phyloP scores from a whole-genome alignment of 768 basidiomycete genomes.

The Serendipita sp. region DNA sequence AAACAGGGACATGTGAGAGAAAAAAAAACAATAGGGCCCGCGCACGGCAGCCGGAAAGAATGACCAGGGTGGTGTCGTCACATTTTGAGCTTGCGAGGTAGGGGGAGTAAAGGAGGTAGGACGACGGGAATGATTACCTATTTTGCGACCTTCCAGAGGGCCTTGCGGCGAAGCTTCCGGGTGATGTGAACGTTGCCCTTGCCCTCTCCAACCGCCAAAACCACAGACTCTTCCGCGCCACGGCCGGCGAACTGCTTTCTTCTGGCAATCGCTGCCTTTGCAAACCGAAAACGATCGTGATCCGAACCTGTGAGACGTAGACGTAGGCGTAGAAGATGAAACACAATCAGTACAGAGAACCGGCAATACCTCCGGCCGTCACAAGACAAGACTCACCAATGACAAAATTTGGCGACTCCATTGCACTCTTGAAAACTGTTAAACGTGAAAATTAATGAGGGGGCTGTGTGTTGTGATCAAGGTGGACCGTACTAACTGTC shows the following conservation, averaged over 20 bases:
- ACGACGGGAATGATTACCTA: background rate
- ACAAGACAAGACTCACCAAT: constrained; percentile 36
- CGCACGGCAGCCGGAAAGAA: background rate
- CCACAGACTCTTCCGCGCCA: constrained; percentile 77
- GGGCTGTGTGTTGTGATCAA: background rate
- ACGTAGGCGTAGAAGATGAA: background rate
- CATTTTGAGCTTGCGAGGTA: background rate
- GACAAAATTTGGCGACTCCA: constrained; percentile 64
- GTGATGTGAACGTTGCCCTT: constrained; percentile 62
- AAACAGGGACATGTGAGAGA: background rate
- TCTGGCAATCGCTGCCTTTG: constrained; percentile 73
- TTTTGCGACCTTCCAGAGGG: constrained; percentile 29
- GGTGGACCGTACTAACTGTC: constrained; percentile 23
- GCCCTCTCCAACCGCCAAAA: constrained; percentile 64
- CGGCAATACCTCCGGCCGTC: background rate
- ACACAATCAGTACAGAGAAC: background rate
- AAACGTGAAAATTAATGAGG: background rate
- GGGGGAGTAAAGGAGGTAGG: background rate
- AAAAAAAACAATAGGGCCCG: no score
- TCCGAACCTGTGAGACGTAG: constrained; percentile 40
- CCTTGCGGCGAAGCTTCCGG: constrained; percentile 58
- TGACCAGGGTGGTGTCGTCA: background rate
- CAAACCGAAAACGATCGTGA: constrained; percentile 81
- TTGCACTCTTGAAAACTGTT: constrained; percentile 56
- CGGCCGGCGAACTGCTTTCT: constrained; percentile 65